Conservation (phyloP, 257 asterid species). For the Gentiana macrophylla region DNA sequence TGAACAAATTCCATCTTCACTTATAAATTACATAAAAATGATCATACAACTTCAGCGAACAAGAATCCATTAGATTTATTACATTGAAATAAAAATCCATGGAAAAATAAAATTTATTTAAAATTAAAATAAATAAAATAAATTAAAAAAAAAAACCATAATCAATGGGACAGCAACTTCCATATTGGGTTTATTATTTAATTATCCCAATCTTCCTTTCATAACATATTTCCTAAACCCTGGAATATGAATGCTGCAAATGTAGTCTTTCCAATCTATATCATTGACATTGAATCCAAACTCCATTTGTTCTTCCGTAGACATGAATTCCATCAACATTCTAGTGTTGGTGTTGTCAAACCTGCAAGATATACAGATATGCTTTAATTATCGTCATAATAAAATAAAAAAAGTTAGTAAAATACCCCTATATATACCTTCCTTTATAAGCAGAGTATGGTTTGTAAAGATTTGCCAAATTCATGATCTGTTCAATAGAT, state of each 20-base stretch:
- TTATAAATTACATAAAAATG: too few relatives aligned
- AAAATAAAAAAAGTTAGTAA: not conserved
- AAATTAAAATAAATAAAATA: too few relatives aligned
- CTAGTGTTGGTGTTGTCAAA: conserved; percentile 87
- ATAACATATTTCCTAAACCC: conserved; percentile 87
- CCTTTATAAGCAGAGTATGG: conserved; percentile 87
- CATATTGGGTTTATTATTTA: conserved; percentile 11
- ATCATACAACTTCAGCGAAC: too few relatives aligned
- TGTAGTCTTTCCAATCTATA: conserved; percentile 86
- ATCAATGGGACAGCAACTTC: not conserved
- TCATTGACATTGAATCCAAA: conserved; percentile 79
- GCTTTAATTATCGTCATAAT: not conserved
- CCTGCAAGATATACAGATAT: conserved; percentile 27
- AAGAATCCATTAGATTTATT: too few relatives aligned
- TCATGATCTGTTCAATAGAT: conserved; percentile 75
- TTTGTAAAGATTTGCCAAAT: conserved; percentile 70
- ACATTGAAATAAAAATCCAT: too few relatives aligned
- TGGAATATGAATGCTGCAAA: conserved; percentile 76
- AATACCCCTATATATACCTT: conserved; percentile 32
- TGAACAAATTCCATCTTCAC: too few relatives aligned
- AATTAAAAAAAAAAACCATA: too few relatives aligned
- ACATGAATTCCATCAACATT: conserved; percentile 61
- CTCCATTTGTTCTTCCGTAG: conserved; percentile 52
- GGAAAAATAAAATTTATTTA: too few relatives aligned
- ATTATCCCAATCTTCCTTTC: conserved; percentile 54